A percentile compares a stretch with the other conserved stretches of the same genome.
These are phyloP conservation scores for Xylaria sp. DNA, from an alignment of 2,329 filamentous ascomycete species.

Conservation along the genomic window DNA sequence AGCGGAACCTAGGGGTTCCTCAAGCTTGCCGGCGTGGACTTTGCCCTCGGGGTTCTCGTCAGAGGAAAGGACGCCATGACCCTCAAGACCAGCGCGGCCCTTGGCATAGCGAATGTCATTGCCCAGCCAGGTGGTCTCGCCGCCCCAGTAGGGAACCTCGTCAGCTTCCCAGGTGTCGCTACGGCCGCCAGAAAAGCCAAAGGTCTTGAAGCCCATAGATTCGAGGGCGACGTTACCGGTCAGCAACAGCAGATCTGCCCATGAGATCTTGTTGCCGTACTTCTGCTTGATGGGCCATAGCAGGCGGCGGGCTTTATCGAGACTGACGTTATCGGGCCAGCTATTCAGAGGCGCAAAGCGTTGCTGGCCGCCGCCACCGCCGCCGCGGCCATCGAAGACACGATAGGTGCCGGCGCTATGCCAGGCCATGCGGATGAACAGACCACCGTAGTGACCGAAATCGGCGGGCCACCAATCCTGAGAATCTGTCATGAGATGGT, in stretches of 20 bases:
- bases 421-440: slow-evolving; percentile 86
- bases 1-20: slow-evolving; percentile 73
- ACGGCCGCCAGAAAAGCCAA: slow-evolving; percentile 79
- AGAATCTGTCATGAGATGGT: slow-evolving; percentile 79
- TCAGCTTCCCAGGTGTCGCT: slow-evolving; percentile 80
- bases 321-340: slow-evolving; percentile 82
- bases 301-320: slow-evolving; percentile 84
- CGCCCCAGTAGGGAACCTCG: slow-evolving; percentile 81
- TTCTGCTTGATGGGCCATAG: slow-evolving; percentile 87
- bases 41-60: slow-evolving; percentile 55
- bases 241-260: slow-evolving; percentile 78
- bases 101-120: slow-evolving; percentile 76
- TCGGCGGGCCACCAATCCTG: slow-evolving; percentile 87
- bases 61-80: slow-evolving; percentile 49
- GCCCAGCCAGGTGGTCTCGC: slow-evolving; percentile 78
- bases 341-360: slow-evolving; percentile 83
- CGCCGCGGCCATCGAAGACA: slow-evolving; percentile 78
- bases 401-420: slow-evolving; percentile 84
- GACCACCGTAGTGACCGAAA: slow-evolving; percentile 82
- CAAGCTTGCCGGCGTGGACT: slow-evolving; percentile 71
- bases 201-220: slow-evolving; percentile 78
- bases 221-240: slow-evolving; percentile 82
- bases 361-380: slow-evolving; percentile 79
- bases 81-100: slow-evolving; percentile 59
- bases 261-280: slow-evolving; percentile 85